phyloP scores from a whole-genome alignment of 805 yeast species.

The Grigorovia humatica region DNA sequence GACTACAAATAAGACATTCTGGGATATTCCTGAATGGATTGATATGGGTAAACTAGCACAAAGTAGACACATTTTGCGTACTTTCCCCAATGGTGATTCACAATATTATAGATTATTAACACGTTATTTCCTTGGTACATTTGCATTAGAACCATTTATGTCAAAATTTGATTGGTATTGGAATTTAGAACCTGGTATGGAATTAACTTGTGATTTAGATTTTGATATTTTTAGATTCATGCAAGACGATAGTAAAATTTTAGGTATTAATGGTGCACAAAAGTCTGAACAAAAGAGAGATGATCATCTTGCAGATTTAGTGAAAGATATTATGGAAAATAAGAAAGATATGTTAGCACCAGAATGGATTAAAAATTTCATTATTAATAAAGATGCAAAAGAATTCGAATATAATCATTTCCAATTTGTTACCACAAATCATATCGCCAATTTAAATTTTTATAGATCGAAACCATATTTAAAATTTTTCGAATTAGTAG shows the following conservation, averaged over 20 bases:
- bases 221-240: constrained; percentile 68
- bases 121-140: constrained; percentile 69
- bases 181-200: constrained; percentile 80
- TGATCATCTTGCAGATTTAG: constrained; percentile 53
- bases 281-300: constrained; percentile 63
- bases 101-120: constrained; percentile 75
- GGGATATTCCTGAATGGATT: constrained; percentile 74
- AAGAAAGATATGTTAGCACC: constrained; percentile 45
- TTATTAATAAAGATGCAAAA: constrained; percentile 45
- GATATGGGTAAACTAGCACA: constrained; percentile 57
- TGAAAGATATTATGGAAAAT: constrained; percentile 41
- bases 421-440: constrained; percentile 38
- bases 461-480: constrained; percentile 58
- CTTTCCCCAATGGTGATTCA: constrained; percentile 62
- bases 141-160: constrained; percentile 55
- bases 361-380: constrained; percentile 53
- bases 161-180: constrained; percentile 69
- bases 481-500: constrained; percentile 53
- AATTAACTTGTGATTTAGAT: constrained; percentile 61
- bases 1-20: constrained; percentile 17
- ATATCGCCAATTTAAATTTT: constrained; percentile 59
- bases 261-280: constrained; percentile 64
- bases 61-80: constrained; percentile 45
- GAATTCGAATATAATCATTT: constrained; percentile 29
- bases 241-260: constrained; percentile 56